These are phyloP conservation scores for Thielaviopsis punctulata DNA, from an alignment of 2,329 filamentous ascomycete genomes.

Conservation along the genomic window DNA sequence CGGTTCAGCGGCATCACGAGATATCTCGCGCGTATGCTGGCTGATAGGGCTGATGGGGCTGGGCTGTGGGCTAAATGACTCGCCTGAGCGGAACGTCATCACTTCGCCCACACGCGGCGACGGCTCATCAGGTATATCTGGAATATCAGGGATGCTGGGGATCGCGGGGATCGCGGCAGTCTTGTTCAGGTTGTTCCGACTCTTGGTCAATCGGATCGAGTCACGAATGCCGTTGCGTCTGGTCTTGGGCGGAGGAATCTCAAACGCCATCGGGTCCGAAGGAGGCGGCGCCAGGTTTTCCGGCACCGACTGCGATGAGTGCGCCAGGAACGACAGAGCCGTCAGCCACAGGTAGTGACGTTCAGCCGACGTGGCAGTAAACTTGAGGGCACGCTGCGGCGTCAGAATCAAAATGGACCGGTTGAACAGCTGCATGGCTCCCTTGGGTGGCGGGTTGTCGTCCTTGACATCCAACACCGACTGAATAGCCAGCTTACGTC, in stretches of 20 bases:
- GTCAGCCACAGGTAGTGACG: slow-evolving; percentile 92
- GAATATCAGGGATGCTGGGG: slow-evolving; percentile 35
- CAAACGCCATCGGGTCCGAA: slow-evolving; percentile 31
- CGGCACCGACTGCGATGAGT: slow-evolving; percentile 66
- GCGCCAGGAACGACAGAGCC: slow-evolving; percentile 82
- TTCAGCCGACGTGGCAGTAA: slow-evolving; percentile 68
- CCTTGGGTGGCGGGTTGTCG: slow-evolving; percentile 69
- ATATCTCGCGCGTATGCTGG: slow-evolving; percentile 32
- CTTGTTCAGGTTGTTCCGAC: slow-evolving; percentile 19
- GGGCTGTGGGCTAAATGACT: slow-evolving; percentile 23
- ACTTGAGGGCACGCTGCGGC: slow-evolving; percentile 83
- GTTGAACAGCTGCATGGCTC: slow-evolving; percentile 52
- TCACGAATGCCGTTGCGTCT: slow-evolving; percentile 54
- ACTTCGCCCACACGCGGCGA: slow-evolving; percentile 21
- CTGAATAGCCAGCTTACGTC: slow-evolving; percentile 87
- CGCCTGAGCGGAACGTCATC: slow-evolving; percentile 16
- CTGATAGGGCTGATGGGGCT: slow-evolving; percentile 17
- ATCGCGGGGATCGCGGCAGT: slow-evolving; percentile 29
- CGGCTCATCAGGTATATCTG: slow-evolving; percentile 23
- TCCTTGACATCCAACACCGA: slow-evolving; percentile 96
- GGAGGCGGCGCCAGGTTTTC: slow-evolving; percentile 45
- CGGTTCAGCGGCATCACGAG: slow-evolving; percentile 48
- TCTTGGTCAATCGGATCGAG: slow-evolving; percentile 78
- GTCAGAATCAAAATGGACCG: slow-evolving; percentile 91
- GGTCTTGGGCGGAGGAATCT: slow-evolving; percentile 29